Base-by-base conservation (phyloP, 306 rosid genomes). In the Lablab purpureus region DNA sequence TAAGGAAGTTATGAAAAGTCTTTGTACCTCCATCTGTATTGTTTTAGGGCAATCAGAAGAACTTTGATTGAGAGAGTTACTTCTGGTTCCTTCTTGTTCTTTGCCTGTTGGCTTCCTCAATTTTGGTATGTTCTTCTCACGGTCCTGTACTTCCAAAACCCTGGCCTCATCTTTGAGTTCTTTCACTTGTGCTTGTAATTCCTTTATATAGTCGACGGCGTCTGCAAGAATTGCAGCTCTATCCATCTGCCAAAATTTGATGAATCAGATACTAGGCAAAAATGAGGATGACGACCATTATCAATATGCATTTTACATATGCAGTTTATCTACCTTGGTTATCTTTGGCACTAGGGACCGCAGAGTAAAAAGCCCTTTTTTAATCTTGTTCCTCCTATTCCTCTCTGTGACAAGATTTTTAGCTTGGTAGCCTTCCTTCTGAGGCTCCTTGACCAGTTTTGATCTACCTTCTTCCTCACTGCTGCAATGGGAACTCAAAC, bases 271-370 rank as follows among this genome's bases (percentile, higher is more conserved):
- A 36, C 59, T 79, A 56, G 47, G 37, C 17, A 28, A 67, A 74
- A 65, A 75, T 50, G 60, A 67, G 68, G 67, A 50, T 47, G 49
- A 77, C 32, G 67, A 19, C 6, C 6, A 17, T 5, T 43, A 64
- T 22, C 43, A 51, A 2, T 23, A 47, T 46, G 56, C 51, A 51
- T 30, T 71, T 65, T 37, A 34, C n/a, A 47, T 67, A 51, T 23
- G 72, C 6, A 25, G 55, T 51, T 37, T 71, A 76, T 51, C 43
- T 82, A 94, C 98, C 97, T 89, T 94, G 78, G 92, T 85, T 84
- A 92, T 94, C 65, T 86, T 92, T 25, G 98, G 97, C 58, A 94
- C 97, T 66, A 94, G 81, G 59, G 97, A 81, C n/a, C 98, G 85
- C 30, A 92, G 87, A 50, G 89, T 34, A 73, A 62, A 77, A 41